Percentiles rank a stretch among this genome's conserved stretches.
These are phyloP conservation scores for Aureobasidium sp. DNA, from an alignment of 2,329 filamentous ascomycete species.

Conservation along the genomic window DNA sequence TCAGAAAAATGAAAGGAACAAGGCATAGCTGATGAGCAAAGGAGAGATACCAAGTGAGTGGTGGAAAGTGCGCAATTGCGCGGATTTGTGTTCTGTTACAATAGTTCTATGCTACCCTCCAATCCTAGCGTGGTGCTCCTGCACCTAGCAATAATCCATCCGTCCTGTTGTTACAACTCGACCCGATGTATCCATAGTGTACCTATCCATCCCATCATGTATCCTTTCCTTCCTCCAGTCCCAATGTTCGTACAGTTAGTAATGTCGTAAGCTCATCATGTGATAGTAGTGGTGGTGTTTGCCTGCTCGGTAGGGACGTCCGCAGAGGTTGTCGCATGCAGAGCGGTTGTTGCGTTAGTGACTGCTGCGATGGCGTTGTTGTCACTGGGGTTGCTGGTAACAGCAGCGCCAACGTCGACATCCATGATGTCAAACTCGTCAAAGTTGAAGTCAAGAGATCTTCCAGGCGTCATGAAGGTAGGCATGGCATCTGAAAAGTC, in stretches of 20 bases:
- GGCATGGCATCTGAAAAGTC: slow-evolving; percentile 26
- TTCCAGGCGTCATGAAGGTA: slow-evolving; percentile 23
- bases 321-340: neutral
- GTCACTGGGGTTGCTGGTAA: neutral
- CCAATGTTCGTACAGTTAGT: slow-evolving; percentile 9
- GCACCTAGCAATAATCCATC: neutral
- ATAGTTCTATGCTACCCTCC: neutral
- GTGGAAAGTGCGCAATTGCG: neutral
- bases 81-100: neutral
- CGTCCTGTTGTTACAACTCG: neutral
- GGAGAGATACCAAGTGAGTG: too few relatives aligned
- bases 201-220: neutral
- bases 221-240: neutral
- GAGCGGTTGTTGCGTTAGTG: slow-evolving; percentile 1
- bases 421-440: slow-evolving; percentile 4
- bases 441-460: slow-evolving; percentile 19
- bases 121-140: neutral
- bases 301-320: neutral
- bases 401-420: neutral
- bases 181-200: neutral
- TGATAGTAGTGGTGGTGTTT: neutral
- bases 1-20: neutral
- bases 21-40: too few relatives aligned
- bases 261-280: slow-evolving; percentile 9
- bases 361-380: neutral